Percentiles rank a stretch among this genome's conserved stretches.
These are phyloP conservation scores for Botrytis fragariae DNA, from an alignment of 2,329 filamentous ascomycete genomes.

Conservation along the genomic window DNA sequence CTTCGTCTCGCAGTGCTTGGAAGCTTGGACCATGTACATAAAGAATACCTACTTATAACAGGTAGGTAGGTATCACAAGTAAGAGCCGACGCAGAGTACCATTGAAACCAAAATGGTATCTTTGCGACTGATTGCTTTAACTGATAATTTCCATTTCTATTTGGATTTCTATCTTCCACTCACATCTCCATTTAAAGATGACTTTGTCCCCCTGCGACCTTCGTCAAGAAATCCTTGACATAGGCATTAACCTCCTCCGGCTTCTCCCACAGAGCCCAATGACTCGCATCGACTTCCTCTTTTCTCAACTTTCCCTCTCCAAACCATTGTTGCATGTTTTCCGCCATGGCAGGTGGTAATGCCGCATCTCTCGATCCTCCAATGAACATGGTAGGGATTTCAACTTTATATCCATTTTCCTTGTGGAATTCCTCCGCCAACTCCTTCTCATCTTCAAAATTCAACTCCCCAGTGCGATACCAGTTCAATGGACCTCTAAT, in stretches of 20 bases:
- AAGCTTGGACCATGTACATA: not conserved
- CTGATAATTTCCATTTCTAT: not conserved
- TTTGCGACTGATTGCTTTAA: not conserved
- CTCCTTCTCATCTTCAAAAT: conserved; percentile 70
- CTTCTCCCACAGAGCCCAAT: conserved; percentile 82
- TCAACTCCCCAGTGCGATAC: conserved; percentile 74
- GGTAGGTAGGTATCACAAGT: not conserved
- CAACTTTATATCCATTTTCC: conserved; percentile 52
- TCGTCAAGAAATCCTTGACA: conserved; percentile 41
- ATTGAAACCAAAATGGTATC: not conserved
- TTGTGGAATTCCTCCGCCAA: conserved; percentile 57
- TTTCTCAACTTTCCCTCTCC: conserved; percentile 48
- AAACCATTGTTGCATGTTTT: conserved; percentile 67
- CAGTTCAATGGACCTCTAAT: conserved; percentile 81
- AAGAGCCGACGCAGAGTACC: not conserved
- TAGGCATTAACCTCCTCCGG: conserved; percentile 67
- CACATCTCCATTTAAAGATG: not conserved
- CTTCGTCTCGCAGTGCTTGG: not conserved
- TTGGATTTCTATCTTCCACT: not conserved
- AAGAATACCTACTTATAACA: too few species aligned
- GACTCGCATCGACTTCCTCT: conserved; percentile 64
- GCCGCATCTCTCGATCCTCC: conserved; percentile 68
- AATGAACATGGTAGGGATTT: conserved; percentile 71
- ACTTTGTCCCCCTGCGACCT: conserved; percentile 14
- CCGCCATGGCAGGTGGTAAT: conserved; percentile 68